Conservation (phyloP, 73 alveolate species). For the Paramecium biaurelia region DNA sequence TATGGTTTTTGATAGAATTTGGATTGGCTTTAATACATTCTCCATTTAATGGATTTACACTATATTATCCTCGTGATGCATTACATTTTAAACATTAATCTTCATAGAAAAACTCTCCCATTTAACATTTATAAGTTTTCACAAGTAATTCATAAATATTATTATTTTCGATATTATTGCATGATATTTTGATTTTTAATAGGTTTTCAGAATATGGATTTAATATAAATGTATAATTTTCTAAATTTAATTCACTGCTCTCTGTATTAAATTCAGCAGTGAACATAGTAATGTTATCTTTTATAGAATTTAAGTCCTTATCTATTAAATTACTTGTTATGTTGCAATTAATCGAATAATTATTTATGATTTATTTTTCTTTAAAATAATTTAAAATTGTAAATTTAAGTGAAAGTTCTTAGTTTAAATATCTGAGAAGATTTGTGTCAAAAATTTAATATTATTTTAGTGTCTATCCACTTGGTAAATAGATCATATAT, state of each 20-base stretch:
- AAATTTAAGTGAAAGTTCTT: neutral
- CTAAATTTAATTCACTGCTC: neutral
- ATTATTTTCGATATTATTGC: neutral
- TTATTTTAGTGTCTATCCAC: neutral
- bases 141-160: neutral
- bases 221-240: neutral
- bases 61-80: neutral
- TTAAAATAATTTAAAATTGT: neutral
- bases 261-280: neutral
- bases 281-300: neutral
- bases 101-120: neutral
- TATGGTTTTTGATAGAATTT: neutral
- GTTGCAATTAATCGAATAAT: neutral
- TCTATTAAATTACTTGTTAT: neutral
- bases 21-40: neutral
- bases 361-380: neutral
- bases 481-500: neutral
- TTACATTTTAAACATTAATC: neutral
- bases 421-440: neutral
- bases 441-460: neutral
- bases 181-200: neutral
- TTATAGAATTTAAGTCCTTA: neutral
- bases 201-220: neutral
- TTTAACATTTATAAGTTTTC: neutral
- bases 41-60: neutral